A percentile compares a stretch with the other conserved stretches of the same genome.
These are phyloP conservation scores for Nectriaceae sp. DNA, from an alignment of 2,329 filamentous ascomycete genomes.

Conservation along the genomic window DNA sequence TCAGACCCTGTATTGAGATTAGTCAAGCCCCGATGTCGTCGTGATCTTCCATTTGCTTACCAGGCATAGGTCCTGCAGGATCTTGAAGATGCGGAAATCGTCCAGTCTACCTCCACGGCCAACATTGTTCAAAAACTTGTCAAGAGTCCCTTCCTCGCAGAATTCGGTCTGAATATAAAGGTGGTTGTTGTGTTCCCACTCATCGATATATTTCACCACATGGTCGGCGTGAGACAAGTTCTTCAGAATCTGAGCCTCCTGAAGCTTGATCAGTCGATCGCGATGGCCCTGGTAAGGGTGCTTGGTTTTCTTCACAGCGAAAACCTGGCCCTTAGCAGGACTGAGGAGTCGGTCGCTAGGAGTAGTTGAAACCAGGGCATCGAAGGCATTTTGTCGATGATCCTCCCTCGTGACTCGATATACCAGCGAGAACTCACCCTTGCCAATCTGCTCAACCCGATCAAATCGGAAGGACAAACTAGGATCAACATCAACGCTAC, in stretches of 20 bases:
- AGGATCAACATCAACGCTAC: slow-evolving; percentile 71
- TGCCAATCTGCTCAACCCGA: slow-evolving; percentile 77
- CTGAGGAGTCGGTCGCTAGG: slow-evolving; percentile 51
- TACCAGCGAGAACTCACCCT: slow-evolving; percentile 91
- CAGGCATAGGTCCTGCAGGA: slow-evolving; percentile 80
- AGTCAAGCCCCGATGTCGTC: not conserved
- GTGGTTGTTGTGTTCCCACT: slow-evolving; percentile 83
- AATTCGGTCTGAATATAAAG: slow-evolving; percentile 98
- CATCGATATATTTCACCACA: slow-evolving; percentile 78
- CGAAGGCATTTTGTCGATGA: slow-evolving; percentile 33
- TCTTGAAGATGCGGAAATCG: slow-evolving; percentile 99
- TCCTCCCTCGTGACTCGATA: slow-evolving; percentile 68
- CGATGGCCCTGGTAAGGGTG: slow-evolving; percentile 75
- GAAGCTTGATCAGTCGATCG: slow-evolving; percentile 81
- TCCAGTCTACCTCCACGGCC: slow-evolving; percentile 86
- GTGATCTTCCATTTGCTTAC: slow-evolving; percentile 52
- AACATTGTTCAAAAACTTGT: slow-evolving; percentile 79
- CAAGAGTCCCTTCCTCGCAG: slow-evolving; percentile 90
- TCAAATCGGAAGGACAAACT: slow-evolving; percentile 75
- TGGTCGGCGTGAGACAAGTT: slow-evolving; percentile 81
- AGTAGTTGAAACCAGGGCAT: slow-evolving; percentile 48
- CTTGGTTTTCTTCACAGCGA: slow-evolving; percentile 92
- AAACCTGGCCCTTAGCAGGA: slow-evolving; percentile 63
- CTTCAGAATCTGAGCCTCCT: slow-evolving; percentile 79
- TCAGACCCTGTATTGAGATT: slow-evolving; percentile 66